Evolutionary conservation across 495 filamentous ascomycete species (phyloP).

Genomic region (Hyphodiscus hymeniophilus): DNA sequence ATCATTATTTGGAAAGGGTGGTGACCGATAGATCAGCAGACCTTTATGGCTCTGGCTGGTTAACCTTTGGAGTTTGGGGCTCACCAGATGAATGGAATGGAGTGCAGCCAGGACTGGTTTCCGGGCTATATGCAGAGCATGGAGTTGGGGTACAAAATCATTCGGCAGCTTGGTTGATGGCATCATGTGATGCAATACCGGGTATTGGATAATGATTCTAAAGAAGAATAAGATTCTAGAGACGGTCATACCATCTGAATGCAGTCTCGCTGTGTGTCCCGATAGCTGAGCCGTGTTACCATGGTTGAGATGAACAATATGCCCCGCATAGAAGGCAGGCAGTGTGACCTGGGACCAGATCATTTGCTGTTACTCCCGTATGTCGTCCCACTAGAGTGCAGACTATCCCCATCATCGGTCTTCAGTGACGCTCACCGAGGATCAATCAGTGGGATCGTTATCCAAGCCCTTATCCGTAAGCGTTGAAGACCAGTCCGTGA

Average conservation of each 20-base stretch:
- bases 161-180: neutral
- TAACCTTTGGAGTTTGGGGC: too few species aligned
- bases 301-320: neutral
- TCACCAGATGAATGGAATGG: neutral
- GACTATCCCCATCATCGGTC: too few species aligned
- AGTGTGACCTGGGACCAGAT: neutral
- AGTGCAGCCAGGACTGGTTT: neutral
- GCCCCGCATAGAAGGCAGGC: neutral
- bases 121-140: conserved; percentile 1
- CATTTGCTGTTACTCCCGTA: neutral
- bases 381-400: neutral
- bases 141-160: conserved; percentile 1
- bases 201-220: neutral
- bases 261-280: too few species aligned
- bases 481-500: too few species aligned
- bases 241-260: too few species aligned
- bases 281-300: too few species aligned
- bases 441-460: too few species aligned
- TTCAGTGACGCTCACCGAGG: too few species aligned
- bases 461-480: too few species aligned
- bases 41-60: too few species aligned
- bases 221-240: too few species aligned
- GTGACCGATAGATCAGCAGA: neutral
- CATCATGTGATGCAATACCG: neutral
- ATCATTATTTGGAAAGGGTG: conserved; percentile 32